A percentile compares a stretch with the other conserved stretches of the same genome.
These are phyloP conservation scores for Lepidium africanum DNA, from an alignment of 345 rosid genomes.

Conservation along the genomic window DNA sequence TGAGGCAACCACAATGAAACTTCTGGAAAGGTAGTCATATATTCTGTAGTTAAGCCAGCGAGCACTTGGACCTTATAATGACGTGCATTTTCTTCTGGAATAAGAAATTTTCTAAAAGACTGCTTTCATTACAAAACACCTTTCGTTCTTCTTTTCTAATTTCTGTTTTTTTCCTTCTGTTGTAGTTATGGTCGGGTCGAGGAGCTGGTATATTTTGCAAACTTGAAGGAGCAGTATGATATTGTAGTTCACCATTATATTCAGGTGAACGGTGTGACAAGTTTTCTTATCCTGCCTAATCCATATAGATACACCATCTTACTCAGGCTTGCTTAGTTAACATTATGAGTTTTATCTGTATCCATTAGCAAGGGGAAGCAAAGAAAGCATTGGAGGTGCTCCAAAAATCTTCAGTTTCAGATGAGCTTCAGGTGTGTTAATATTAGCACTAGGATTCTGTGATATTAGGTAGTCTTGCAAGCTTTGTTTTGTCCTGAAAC, in stretches of 20 bases:
- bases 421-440: conserved; percentile 75
- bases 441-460: conserved; percentile 3
- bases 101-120: not conserved
- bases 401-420: conserved; percentile 74
- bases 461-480: conserved; percentile 7
- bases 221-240: conserved; percentile 87
- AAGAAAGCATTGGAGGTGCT: conserved; percentile 92
- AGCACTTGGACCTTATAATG: not conserved
- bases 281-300: conserved; percentile 11
- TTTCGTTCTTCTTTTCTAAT: not conserved
- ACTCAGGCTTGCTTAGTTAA: conserved; percentile 9
- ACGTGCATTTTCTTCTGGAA: not conserved
- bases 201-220: conserved; percentile 93
- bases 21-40: conserved; percentile 69
- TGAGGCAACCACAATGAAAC: conserved; percentile 97
- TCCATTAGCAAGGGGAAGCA: conserved; percentile 88
- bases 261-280: conserved; percentile 48
- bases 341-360: conserved; percentile 10
- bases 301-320: not conserved
- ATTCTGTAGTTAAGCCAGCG: not conserved
- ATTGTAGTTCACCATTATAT: conserved; percentile 84
- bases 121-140: not conserved
- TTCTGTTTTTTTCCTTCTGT: conserved; percentile 21
- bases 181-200: conserved; percentile 96
- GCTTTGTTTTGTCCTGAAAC: conserved; percentile 9